Base-by-base conservation (phyloP, 2,329 filamentous ascomycete genomes). In the Sphaerulina vaccinii region DNA sequence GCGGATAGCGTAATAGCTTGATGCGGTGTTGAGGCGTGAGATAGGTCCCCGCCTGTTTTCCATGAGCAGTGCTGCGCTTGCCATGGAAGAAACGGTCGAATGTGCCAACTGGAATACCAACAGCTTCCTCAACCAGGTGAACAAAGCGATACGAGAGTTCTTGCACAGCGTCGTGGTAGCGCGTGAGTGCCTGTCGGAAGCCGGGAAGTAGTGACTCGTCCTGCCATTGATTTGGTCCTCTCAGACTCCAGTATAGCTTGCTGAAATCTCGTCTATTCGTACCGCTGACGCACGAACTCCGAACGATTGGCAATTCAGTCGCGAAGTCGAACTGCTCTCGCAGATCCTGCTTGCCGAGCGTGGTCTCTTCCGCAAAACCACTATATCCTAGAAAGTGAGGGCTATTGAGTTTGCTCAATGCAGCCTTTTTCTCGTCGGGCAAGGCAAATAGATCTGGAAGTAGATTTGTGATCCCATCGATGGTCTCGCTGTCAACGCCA, bases 321-420 rank as follows among this genome's bases (percentile, higher is more conserved):
- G 78, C 80, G 61, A 81, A 79, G 61, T 84, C 81, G 41, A 82
- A 78, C 58, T 84, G 81, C 62, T 85, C 81, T 15, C 81, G 68
- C 15, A 71, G 67, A 60, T 85, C 81, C 11, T 66, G 59, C 45
- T 68, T 66, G 0, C 79, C 79, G 0, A 78, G 75, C 1, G 82
- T 85, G 0, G 69, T 79, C 63, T 84, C 82, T 19, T 76, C 70
- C 0, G 80, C 81, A 15, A 74, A 73, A 0, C 71, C 75, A 55
- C 78, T 81, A 62, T 83, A 84, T 0, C 82, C 82, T 2, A 85
- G 68, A 50, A 85, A 83, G 61, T 83, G 81, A 8, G 81, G 79
- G 1, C 79, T 83, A 21, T 81, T 78, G 21, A 72, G 65, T 15
- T 80, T 68, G 0, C 73, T 74, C 8, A 79, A 63, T 1, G 59